Evolutionary conservation across 2,329 filamentous ascomycete species (phyloP).

Genomic region (Fusarium lyarnte): DNA sequence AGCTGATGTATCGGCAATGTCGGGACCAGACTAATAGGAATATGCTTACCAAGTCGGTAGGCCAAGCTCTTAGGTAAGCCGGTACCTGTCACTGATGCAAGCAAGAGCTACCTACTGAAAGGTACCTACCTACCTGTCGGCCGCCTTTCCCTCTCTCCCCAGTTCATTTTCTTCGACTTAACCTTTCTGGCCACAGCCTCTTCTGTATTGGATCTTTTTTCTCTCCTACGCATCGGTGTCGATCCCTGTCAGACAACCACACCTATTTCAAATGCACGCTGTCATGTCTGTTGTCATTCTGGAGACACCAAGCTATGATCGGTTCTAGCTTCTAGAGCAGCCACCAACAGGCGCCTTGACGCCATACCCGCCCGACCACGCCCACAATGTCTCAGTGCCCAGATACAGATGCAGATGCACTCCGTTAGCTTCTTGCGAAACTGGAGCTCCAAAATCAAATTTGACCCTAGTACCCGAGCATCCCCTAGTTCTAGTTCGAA

Average conservation of each 20-base stretch:
- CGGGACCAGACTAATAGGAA: not conserved
- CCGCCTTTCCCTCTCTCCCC: constrained; percentile 18
- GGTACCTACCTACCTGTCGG: not conserved
- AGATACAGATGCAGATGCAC: not conserved
- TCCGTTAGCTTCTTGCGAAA: constrained; percentile 1
- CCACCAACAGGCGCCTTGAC: constrained; percentile 43
- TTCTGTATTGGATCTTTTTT: constrained; percentile 7
- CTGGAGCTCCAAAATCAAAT: constrained; percentile 3
- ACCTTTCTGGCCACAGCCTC: constrained; percentile 18
- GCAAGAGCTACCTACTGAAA: not conserved
- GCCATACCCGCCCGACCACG: constrained; percentile 36
- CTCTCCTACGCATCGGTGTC: not conserved
- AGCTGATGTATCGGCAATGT: not conserved
- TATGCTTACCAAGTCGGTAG: not conserved
- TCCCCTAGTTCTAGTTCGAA: not conserved
- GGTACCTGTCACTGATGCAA: constrained; percentile 28
- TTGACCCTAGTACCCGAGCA: not conserved
- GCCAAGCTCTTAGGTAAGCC: not conserved
- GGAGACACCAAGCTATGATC: constrained; percentile 26
- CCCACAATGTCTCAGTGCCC: constrained; percentile 2
- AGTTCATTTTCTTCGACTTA: not conserved
- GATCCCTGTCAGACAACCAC: constrained; percentile 6
- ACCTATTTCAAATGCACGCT: not conserved
- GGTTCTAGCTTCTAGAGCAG: constrained; percentile 21
- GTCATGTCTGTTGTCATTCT: constrained; percentile 20